Evolutionary conservation across 768 basidiomycete genomes (phyloP), one percentile per base, ranked within the genome.

Genomic region (Boletus reticuloceps): DNA sequence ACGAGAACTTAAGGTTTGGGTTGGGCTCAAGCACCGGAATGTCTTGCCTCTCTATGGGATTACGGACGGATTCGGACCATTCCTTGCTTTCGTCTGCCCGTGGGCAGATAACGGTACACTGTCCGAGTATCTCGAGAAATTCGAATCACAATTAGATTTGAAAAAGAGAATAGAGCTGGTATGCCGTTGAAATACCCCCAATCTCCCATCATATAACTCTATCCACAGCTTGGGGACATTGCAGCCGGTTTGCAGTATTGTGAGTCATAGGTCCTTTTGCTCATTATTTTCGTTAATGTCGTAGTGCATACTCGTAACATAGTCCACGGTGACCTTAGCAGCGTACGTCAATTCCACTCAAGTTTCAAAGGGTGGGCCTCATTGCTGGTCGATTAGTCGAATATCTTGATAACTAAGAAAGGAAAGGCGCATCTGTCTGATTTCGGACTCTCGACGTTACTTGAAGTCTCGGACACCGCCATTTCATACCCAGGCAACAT

Each of bases 241-340:
- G 63, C 66, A 37, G 39, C 55, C 32, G 68, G 68, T 31, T 43
- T 69, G 34, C 17, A 31, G 4, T 66, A 69, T 49, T n/a, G 68
- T 69, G 31, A 31, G 53, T 48, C 20, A 17, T 42, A 6, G 3
- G 0, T 17, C 12, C 7, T 22, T 31, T 47, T 9, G 20, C 5
- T 42, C 6, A 16, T 25, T 31, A 41, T 43, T 31, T 57, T 29
- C 12, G 29, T 34, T 20, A 20, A 57, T 19, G 20, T 38, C 41
- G 29, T 50, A 70, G 63, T 69, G 47, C 63, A 64, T 42, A 37
- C 60, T 14, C 45, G 55, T 68, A 27, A 55, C n/a, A 16, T 66
- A 22, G 63, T 74, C 22, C 77, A 78, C 29, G 75, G 77, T 4
- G 77, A 78, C 44, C 46, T 78, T 17, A 75, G 75, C 55, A 69